phyloP scores from a whole-genome alignment of 1,139 yeast species.

The Lodderomyces orthopsilosis region DNA sequence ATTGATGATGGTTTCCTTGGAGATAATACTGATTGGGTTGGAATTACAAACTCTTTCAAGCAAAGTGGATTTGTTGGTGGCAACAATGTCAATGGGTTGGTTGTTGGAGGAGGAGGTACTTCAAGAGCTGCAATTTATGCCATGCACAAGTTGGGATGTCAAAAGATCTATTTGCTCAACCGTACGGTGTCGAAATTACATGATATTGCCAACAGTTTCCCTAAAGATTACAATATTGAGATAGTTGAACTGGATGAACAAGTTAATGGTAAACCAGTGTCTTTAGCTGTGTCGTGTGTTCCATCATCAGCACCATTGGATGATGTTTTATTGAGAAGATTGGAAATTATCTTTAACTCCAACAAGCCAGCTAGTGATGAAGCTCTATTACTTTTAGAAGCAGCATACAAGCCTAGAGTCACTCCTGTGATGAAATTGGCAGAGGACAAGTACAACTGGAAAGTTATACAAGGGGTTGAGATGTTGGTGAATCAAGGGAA shows the following conservation, averaged over 20 bases:
- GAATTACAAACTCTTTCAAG: conserved; percentile 68
- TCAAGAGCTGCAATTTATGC: conserved; percentile 95
- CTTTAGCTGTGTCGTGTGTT: conserved; percentile 76
- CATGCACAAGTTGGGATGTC: conserved; percentile 73
- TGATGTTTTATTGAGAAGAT: conserved; percentile 40
- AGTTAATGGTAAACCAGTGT: conserved; percentile 40
- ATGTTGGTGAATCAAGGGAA: conserved; percentile 93
- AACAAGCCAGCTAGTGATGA: conserved; percentile 32
- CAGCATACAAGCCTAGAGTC: conserved; percentile 85
- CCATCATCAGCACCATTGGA: conserved; percentile 86
- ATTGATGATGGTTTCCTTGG: conserved; percentile 59
- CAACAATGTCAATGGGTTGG: conserved; percentile 43
- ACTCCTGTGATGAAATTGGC: conserved; percentile 87
- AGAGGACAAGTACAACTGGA: conserved; percentile 57
- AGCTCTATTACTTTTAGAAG: conserved; percentile 69
- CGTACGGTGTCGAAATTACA: conserved; percentile 69
- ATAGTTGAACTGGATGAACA: conserved; percentile 53
- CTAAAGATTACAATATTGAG: conserved; percentile 56
- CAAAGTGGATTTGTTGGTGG: conserved; percentile 53
- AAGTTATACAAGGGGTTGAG: conserved; percentile 79
- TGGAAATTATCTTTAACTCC: conserved; percentile 44
- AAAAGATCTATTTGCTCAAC: conserved; percentile 73
- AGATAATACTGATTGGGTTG: conserved; percentile 96
- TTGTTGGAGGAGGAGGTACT: conserved; percentile 97
- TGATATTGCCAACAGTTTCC: conserved; percentile 60